Conservation (phyloP, 805 yeast genomes). For the Kodamaea restingae region DNA sequence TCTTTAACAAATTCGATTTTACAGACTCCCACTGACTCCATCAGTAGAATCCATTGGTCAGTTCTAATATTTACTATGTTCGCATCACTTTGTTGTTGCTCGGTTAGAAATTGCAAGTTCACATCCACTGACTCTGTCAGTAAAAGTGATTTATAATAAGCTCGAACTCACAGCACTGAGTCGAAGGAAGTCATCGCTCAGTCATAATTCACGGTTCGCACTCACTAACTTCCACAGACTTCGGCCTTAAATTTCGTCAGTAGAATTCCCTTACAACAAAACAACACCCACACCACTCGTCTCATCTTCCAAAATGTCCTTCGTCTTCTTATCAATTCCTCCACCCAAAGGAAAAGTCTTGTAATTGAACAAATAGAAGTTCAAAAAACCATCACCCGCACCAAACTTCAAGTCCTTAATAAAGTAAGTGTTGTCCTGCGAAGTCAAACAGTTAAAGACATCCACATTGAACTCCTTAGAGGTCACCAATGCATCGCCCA, state of each 20-base stretch:
- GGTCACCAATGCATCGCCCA: slow-evolving; percentile 71
- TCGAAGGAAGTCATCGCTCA: too few species aligned
- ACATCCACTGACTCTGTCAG: too few species aligned
- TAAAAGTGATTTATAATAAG: too few species aligned
- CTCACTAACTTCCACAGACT: neutral
- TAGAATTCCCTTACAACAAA: slow-evolving; percentile 46
- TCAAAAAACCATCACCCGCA: slow-evolving; percentile 86
- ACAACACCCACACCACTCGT: slow-evolving; percentile 90
- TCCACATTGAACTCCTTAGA: slow-evolving; percentile 70
- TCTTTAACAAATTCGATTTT: too few species aligned
- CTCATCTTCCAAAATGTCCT: slow-evolving; percentile 47
- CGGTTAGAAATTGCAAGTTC: too few species aligned
- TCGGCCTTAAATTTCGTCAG: neutral
- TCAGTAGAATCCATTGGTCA: too few species aligned
- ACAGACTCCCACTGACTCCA: too few species aligned
- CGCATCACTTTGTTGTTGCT: too few species aligned
- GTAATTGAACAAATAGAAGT: slow-evolving; percentile 90
- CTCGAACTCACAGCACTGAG: too few species aligned
- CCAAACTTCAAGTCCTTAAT: slow-evolving; percentile 84
- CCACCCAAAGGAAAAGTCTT: slow-evolving; percentile 76
- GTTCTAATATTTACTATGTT: too few species aligned
- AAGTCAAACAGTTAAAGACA: slow-evolving; percentile 88
- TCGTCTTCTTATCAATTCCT: slow-evolving; percentile 60
- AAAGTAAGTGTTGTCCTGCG: slow-evolving; percentile 85
- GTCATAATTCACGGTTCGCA: too few species aligned